Conservation (phyloP, 2,329 filamentous ascomycete genomes). For the Madurella fahalii region DNA sequence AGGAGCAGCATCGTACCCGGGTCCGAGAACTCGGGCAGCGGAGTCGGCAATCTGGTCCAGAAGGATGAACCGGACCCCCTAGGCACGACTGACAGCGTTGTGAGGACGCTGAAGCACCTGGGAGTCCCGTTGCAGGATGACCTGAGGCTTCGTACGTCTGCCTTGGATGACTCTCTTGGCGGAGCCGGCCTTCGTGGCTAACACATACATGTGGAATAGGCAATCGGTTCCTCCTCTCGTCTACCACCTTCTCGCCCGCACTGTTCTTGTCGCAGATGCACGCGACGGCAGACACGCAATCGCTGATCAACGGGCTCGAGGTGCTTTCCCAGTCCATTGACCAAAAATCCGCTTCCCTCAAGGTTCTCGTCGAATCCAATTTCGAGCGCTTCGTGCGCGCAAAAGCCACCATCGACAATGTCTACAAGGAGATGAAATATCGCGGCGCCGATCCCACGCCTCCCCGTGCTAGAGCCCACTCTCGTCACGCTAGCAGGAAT, state of each 20-base stretch:
- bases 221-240: constrained; percentile 92
- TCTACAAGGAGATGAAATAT: constrained; percentile 96
- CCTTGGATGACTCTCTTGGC: neutral
- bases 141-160: constrained; percentile 61
- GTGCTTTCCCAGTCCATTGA: constrained; percentile 89
- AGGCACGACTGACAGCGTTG: constrained; percentile 82
- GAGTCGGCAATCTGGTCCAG: constrained; percentile 73
- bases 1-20: constrained; percentile 63
- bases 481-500: constrained; percentile 63
- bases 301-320: constrained; percentile 76
- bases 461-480: constrained; percentile 48
- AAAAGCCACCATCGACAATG: constrained; percentile 96
- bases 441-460: constrained; percentile 53
- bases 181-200: constrained; percentile 2
- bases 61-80: constrained; percentile 91
- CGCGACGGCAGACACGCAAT: constrained; percentile 75
- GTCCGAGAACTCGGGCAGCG: constrained; percentile 60
- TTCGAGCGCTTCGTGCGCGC: constrained; percentile 97
- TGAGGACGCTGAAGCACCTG: constrained; percentile 69
- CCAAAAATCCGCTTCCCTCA: constrained; percentile 94
- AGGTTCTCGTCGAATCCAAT: constrained; percentile 93
- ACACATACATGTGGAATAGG: constrained; percentile 42
- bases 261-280: constrained; percentile 92
- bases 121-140: constrained; percentile 85
- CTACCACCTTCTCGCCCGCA: constrained; percentile 89